Evolutionary conservation across 2,329 filamentous ascomycete species (phyloP), one percentile per base, ranked within the genome.

Genomic region (Domatiomyces catenatus): DNA sequence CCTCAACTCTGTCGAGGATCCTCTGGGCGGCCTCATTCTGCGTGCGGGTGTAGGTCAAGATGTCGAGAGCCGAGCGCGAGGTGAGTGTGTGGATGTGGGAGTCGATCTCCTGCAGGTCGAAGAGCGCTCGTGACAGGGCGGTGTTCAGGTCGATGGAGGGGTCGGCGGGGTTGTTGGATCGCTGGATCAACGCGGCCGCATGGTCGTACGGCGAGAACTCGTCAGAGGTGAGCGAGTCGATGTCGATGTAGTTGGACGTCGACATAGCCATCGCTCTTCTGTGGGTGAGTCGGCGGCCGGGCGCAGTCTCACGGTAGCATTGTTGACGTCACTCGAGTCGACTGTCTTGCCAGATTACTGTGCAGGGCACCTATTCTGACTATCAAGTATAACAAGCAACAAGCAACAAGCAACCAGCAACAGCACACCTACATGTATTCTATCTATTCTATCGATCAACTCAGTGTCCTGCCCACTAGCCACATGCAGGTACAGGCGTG

Each of bases 21-120:
- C 74, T 75, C 48, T 76, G 74, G 58, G 84, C 87, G 1, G 87
- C 80, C 28, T 79, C 75, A 12, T 81, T 84, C 65, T 92, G 85
- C 44, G 78, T 71, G 53, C 80, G 75, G 2, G 89, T 93, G 66
- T 95, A 77, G 26, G 80, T 72, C 18, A 98, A 76, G 24, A 98
- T 74, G 0, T 88, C 85, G 0, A 90, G 71, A 2, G 92, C 88
- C 24, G 83, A 85, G 56, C 84, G 82, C 2, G 88, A 92, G 5
- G 90, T 93, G 42, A 96, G 76, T 2, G 79, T 77, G 66, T 98
- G 87, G 56, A 98, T 94, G 64, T 94, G 88, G 0, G 89, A 94
- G 68, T 96, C 90, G 58, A 98, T 84, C 68, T 96, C 92, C 64
- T 96, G 92, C 2, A 92, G 83, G 67, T 98, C 92, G 68, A 98